Conservation (phyloP, 2,329 filamentous ascomycete species). For the Hypoxylon sp. region DNA sequence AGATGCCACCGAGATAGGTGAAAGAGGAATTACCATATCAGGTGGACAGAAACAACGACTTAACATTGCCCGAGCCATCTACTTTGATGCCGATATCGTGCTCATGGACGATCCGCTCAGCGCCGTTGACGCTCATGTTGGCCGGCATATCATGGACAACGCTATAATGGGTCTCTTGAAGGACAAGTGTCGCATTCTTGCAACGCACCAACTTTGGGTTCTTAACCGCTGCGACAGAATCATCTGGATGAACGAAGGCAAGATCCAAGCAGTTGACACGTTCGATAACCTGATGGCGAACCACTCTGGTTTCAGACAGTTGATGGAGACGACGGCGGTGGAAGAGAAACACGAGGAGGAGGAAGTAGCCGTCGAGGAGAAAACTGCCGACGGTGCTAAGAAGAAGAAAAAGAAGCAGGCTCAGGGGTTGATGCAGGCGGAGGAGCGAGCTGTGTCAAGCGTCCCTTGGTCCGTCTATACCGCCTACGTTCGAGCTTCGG, state of each 20-base stretch:
- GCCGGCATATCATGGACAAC: constrained; percentile 87
- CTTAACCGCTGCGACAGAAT: constrained; percentile 91
- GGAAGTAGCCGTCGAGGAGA: constrained; percentile 60
- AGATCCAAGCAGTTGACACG: constrained; percentile 86
- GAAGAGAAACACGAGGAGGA: constrained; percentile 72
- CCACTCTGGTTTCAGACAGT: constrained; percentile 80
- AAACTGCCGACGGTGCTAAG: constrained; percentile 59
- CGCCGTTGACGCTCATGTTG: constrained; percentile 77
- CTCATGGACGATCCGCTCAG: constrained; percentile 78
- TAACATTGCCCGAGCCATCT: constrained; percentile 87
- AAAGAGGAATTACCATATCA: constrained; percentile 94
- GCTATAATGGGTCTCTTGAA: constrained; percentile 90
- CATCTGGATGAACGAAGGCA: constrained; percentile 90
- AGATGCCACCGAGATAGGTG: constrained; percentile 92
- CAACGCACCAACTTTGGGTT: constrained; percentile 95
- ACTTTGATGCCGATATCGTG: constrained; percentile 76
- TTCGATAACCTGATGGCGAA: constrained; percentile 88
- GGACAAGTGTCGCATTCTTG: constrained; percentile 89
- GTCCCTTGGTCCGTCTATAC: constrained; percentile 85
- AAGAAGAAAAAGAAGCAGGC: constrained; percentile 70
- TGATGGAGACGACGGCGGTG: constrained; percentile 87
- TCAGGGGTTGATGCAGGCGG: constrained; percentile 76
- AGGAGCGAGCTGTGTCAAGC: constrained; percentile 76
- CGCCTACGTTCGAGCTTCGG: constrained; percentile 81
- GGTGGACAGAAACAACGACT: constrained; percentile 95